phyloP scores from a whole-genome alignment of 140 eudicot genomes.

The Senecio squalidus region DNA sequence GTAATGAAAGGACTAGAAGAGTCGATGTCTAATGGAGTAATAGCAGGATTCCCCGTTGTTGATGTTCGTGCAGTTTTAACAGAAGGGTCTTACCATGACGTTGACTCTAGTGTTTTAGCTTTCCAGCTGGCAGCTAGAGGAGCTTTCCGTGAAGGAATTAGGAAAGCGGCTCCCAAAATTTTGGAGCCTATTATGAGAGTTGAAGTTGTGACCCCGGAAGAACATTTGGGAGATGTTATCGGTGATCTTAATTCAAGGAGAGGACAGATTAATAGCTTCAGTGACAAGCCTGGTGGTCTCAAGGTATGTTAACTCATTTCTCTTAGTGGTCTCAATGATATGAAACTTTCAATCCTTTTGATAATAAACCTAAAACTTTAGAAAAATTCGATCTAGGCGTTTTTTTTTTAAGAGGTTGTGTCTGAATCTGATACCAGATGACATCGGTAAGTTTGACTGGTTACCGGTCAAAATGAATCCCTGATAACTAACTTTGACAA shows the following conservation, averaged over 20 bases:
- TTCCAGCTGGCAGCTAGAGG: conserved; percentile 97
- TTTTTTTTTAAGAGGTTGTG: too few relatives aligned
- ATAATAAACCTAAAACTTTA: too few relatives aligned
- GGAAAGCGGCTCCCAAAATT: conserved; percentile 77
- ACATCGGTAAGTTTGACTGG: too few relatives aligned
- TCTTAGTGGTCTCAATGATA: neutral
- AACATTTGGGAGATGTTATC: conserved; percentile 94
- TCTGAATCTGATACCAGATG: too few relatives aligned
- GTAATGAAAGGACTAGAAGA: conserved; percentile 91
- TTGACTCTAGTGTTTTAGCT: conserved; percentile 87
- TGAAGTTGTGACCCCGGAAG: conserved; percentile 97
- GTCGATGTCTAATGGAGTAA: conserved; percentile 70
- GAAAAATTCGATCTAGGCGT: too few relatives aligned
- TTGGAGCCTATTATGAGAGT: conserved; percentile 95
- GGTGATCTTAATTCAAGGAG: conserved; percentile 95
- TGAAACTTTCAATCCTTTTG: too few relatives aligned
- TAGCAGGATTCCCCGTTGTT: conserved; percentile 92
- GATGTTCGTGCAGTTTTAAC: conserved; percentile 77
- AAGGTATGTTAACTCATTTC: conserved; percentile 15
- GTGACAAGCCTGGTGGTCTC: conserved; percentile 94
- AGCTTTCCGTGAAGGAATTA: conserved; percentile 82
- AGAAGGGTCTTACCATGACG: conserved; percentile 92
- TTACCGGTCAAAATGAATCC: neutral
- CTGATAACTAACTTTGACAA: neutral
- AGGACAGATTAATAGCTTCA: conserved; percentile 89